Base-by-base conservation (phyloP, 2,329 filamentous ascomycete species). In the Phaeomoniella chlamydospora region DNA sequence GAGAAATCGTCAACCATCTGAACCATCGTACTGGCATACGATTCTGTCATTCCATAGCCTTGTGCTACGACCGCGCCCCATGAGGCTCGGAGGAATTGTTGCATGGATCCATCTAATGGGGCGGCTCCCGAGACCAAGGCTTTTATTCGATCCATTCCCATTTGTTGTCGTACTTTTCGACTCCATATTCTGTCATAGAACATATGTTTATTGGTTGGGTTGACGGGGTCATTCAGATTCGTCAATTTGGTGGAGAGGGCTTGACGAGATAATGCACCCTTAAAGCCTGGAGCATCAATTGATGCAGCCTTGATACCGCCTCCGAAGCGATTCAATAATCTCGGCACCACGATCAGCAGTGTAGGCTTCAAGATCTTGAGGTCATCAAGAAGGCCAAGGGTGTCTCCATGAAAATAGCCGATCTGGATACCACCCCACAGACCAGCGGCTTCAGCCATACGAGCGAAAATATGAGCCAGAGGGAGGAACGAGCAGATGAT, bases 321-420 rank as follows among this genome's bases (percentile, higher is more conserved):
- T 45, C 81, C 84, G 57, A 96, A 93, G 35, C 85, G 77, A 58
- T 93, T 94, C 67, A 77, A 96, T 9, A 98, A 70, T 43, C 90
- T 77, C 0, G 90, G 90, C 2, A 98, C 90, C 12, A 85, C 93
- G 48, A 80, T 76, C 56, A 98, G 85, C 9, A 71, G 70, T 10
- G 80, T 90, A 0, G 90, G 90, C 40, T 77, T 74, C 38, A 98
- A 67, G 29, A 85, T 56, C 65, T 96, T 93, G 61, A 98, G 60
- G 52, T 98, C 90, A 39, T 98, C 90, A 1, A 48, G 77, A 13
- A 98, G 65, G 43, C 82, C 81, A 10, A 81, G 54, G 42, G 94
- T 79, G 52, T 94, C 85, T 37, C 90, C 90, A 48, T 90, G 84
- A 71, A 94, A 98, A 58, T 88, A 98, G 10, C 88, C 90, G 47